Base-by-base conservation (phyloP, 106 monocot species). In the Apostasia ramifera region DNA sequence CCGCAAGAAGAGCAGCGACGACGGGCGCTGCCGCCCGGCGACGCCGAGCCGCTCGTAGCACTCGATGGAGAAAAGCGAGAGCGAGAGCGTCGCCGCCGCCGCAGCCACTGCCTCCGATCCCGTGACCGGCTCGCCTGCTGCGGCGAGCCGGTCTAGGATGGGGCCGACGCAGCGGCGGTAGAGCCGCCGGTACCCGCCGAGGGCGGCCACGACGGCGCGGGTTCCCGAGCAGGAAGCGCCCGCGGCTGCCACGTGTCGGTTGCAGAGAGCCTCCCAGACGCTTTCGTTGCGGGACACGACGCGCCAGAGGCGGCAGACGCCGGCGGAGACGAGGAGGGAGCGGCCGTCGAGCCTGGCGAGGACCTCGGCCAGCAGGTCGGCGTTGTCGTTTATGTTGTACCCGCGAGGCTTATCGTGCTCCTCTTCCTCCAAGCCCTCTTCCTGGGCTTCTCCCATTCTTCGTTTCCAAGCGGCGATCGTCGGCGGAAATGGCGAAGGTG, bases 251-350 rank as follows among this genome's bases (percentile, higher is more conserved):
- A 74, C 74, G 74, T 74, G 58, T 7, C 74, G 74, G 66, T 59
- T 59, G 67, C 74, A 74, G 15, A 74, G 39, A 40, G 67, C 66
- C 50, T 74, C 74, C 74, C 74, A 74, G 4, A 74, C 74, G 74
- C 48, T 44, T 47, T 74, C 74, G 59, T 47, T 74, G 67, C 67
- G 74, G 15, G 57, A 67, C 42, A 74, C 57, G 26, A 9, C 39
- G 2, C n/a, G 12, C 74, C 74, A 74, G 38, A 67, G 74, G 46
- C 57, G 56, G 67, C 74, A 75, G 57, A 75, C 74, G 74, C 67
- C 40, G 40, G 74, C 67, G 1, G 74, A 57, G 59, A 45, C 67
- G 50, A 44, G 54, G 12, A 75, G 74, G 6, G 74, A 75, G 9
- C 74, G 47, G 67, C 74, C 74, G 67, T 75, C 74, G 13, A 75